A percentile compares a stretch with the other conserved stretches of the same genome.
phyloP scores from a whole-genome alignment of 164 flowering plant species.

The Vitis amurensis region DNA sequence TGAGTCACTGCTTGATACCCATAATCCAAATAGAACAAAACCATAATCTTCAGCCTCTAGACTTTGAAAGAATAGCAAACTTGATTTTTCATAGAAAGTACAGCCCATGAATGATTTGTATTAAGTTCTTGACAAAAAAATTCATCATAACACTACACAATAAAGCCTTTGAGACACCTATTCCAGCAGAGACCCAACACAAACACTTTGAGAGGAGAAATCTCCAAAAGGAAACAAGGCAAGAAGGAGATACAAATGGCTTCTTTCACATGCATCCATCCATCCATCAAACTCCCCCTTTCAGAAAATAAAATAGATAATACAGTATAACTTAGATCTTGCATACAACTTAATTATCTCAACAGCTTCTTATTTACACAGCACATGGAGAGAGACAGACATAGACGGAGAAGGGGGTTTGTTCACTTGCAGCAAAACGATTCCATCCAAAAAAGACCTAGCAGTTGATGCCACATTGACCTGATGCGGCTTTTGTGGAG shows the following conservation, averaged over 20 bases:
- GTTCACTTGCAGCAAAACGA: constrained; percentile 5
- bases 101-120: constrained; percentile 4
- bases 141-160: constrained; percentile 16
- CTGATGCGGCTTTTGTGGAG: constrained; percentile 38
- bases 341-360: not conserved
- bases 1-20: no score
- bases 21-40: no score
- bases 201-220: not conserved
- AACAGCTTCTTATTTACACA: constrained; percentile 32
- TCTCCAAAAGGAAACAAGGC: not conserved
- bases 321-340: constrained; percentile 14
- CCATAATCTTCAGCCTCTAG: no score
- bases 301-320: not conserved
- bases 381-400: not conserved
- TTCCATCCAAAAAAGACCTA: constrained; percentile 17
- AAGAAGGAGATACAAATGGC: not conserved
- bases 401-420: not conserved
- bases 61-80: no score
- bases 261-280: not conserved
- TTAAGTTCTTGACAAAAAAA: constrained; percentile 8
- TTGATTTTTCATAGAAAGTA: no score
- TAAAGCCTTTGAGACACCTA: constrained; percentile 2
- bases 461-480: constrained; percentile 85
- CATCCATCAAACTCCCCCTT: not conserved
- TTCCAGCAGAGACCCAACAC: constrained; percentile 5